phyloP scores from a whole-genome alignment of 1,284 basidiomycete species.

The Ustilago cynodontis region DNA sequence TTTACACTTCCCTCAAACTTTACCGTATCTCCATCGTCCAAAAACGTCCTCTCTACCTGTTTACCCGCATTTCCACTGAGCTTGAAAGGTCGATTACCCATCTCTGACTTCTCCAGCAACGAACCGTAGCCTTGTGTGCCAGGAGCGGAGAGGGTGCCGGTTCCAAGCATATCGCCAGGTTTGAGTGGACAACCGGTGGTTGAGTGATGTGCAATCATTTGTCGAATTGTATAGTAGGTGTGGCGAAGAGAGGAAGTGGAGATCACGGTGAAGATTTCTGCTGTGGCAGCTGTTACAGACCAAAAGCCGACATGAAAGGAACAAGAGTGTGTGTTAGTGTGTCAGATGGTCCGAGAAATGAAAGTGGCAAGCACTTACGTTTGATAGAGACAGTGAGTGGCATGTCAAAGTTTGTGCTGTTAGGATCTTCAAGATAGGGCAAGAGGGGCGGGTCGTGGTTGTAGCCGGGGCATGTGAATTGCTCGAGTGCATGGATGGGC shows the following conservation, averaged over 20 bases:
- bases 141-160: constrained; percentile 41
- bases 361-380: background rate
- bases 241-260: constrained; percentile 24
- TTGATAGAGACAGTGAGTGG: constrained; percentile 25
- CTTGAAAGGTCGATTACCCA: constrained; percentile 14
- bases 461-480: constrained; percentile 26
- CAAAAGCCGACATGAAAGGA: too few species aligned
- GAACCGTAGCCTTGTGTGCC: constrained; percentile 25
- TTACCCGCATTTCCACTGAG: background rate
- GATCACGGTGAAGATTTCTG: background rate
- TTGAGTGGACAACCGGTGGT: constrained; percentile 40
- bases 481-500: constrained; percentile 36
- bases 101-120: constrained; percentile 28
- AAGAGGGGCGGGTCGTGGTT: constrained; percentile 35
- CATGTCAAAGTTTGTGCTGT: constrained; percentile 42
- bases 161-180: constrained; percentile 38
- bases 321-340: background rate
- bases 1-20: constrained; percentile 7
- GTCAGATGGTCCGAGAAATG: background rate
- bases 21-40: constrained; percentile 35
- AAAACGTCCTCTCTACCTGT: constrained; percentile 18
- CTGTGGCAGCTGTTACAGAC: background rate
- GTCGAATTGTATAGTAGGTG: constrained; percentile 45
- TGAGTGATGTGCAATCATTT: constrained; percentile 52
- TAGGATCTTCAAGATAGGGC: constrained; percentile 31